phyloP scores from a whole-genome alignment of 768 basidiomycete species.

The Pholiota conissans region DNA sequence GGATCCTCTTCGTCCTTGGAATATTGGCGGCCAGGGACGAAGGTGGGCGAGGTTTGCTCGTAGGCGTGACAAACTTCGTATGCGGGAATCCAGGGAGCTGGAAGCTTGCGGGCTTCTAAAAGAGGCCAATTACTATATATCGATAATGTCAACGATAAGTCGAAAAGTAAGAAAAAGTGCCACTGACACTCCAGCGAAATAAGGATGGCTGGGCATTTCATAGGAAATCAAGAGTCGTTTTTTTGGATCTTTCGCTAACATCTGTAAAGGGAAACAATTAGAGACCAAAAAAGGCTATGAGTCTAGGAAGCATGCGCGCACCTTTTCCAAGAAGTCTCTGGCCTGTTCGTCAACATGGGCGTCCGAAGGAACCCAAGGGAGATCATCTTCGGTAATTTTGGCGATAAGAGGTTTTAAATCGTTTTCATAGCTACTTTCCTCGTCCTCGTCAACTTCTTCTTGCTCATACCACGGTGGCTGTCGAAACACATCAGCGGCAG shows the following conservation, averaged over 20 bases:
- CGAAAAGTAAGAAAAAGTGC: background rate
- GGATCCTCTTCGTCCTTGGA: slow-evolving; percentile 17
- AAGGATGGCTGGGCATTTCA: slow-evolving; percentile 30
- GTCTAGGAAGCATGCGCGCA: no score
- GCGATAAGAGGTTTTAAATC: slow-evolving; percentile 13
- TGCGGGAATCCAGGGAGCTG: slow-evolving; percentile 27
- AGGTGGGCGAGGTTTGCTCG: slow-evolving; percentile 14
- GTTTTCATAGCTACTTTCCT: slow-evolving; percentile 11
- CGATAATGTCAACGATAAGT: background rate
- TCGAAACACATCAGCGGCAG: background rate
- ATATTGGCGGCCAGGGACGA: slow-evolving; percentile 17
- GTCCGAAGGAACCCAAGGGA: slow-evolving; percentile 24
- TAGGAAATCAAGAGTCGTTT: slow-evolving; percentile 25
- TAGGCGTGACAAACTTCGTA: slow-evolving; percentile 20
- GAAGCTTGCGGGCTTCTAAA: slow-evolving; percentile 21
- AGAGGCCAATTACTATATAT: slow-evolving; percentile 26
- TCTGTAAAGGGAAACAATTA: slow-evolving; percentile 14
- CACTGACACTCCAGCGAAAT: slow-evolving; percentile 30
- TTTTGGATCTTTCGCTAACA: slow-evolving; percentile 28
- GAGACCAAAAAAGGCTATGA: background rate
- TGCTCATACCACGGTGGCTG: slow-evolving; percentile 27
- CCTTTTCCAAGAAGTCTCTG: slow-evolving; percentile 25
- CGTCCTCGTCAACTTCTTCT: slow-evolving; percentile 10
- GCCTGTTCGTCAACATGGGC: slow-evolving; percentile 22
- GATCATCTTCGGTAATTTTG: slow-evolving; percentile 23